Evolutionary conservation across 352 stramenopile species (phyloP).

Genomic region (Phytophthora colocasiae): DNA sequence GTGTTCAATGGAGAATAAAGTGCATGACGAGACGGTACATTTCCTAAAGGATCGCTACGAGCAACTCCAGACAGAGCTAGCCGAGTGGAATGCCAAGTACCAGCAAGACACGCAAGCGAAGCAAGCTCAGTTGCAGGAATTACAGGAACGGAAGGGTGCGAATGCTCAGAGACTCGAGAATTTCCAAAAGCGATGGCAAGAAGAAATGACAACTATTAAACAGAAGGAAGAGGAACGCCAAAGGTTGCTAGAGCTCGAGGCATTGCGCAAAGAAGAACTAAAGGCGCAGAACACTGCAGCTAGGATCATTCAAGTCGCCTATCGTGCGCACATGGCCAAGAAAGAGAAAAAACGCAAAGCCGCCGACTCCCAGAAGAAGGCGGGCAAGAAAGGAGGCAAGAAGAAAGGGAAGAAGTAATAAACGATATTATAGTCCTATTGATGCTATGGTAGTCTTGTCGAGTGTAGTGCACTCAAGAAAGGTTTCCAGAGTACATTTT

Average conservation of each 20-base stretch:
- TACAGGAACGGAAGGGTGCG: slow-evolving; percentile 62
- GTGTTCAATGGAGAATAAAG: slow-evolving; percentile 67
- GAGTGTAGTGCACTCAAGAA: too few relatives aligned
- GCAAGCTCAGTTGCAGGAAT: slow-evolving; percentile 61
- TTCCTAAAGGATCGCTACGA: slow-evolving; percentile 88
- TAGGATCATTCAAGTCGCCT: slow-evolving; percentile 75
- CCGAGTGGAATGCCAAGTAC: slow-evolving; percentile 84
- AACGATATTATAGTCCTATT: too few relatives aligned
- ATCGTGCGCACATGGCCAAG: slow-evolving; percentile 47
- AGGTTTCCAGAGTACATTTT: not conserved
- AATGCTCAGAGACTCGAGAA: slow-evolving; percentile 71
- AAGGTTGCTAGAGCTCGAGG: slow-evolving; percentile 70
- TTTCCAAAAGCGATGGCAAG: slow-evolving; percentile 75
- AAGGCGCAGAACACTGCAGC: slow-evolving; percentile 75
- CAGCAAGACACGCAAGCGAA: slow-evolving; percentile 81
- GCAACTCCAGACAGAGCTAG: slow-evolving; percentile 63
- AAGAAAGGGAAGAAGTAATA: slow-evolving; percentile 62
- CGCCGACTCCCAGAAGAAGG: slow-evolving; percentile 66
- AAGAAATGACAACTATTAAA: slow-evolving; percentile 76
- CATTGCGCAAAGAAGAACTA: slow-evolving; percentile 66
- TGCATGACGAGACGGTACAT: slow-evolving; percentile 77
- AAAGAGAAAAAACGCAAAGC: slow-evolving; percentile 75
- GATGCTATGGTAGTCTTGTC: not conserved
- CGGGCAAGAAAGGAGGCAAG: slow-evolving; percentile 63
- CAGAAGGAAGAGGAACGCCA: slow-evolving; percentile 78